These are phyloP conservation scores for Lithospermum erythrorhizon DNA, from an alignment of 257 asterid species.

Conservation along the genomic window DNA sequence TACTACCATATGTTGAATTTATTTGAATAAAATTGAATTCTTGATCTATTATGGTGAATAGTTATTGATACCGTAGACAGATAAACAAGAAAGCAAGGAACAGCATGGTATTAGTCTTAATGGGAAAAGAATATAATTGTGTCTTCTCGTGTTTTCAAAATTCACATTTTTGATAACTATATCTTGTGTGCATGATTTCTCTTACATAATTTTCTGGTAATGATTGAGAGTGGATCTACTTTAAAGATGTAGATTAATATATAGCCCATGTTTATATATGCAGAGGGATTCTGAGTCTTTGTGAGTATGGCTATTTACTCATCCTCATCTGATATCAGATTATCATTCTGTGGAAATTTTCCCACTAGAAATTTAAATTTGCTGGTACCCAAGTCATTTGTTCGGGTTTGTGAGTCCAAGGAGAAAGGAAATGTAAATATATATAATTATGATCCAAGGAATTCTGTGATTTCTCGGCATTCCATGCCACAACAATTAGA, in stretches of 20 bases:
- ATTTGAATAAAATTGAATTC: no score
- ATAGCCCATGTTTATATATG: not conserved
- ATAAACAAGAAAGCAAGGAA: not conserved
- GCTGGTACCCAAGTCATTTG: constrained; percentile 27
- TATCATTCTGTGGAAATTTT: constrained; percentile 34
- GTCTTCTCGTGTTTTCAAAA: not conserved
- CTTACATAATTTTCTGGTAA: not conserved
- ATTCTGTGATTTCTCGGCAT: constrained; percentile 42
- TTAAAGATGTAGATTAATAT: not conserved
- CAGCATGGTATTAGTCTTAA: not conserved
- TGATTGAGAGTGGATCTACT: not conserved
- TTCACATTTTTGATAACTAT: not conserved
- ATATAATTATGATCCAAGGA: constrained; percentile 23
- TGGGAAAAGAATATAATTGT: not conserved
- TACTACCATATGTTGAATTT: not conserved
- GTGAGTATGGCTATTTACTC: constrained; percentile 42
- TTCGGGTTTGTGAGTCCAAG: constrained; percentile 26
- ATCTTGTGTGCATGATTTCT: not conserved
- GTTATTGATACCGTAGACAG: not conserved
- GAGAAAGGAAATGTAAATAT: constrained; percentile 16
- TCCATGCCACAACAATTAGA: constrained; percentile 52
- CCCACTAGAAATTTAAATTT: constrained; percentile 23
- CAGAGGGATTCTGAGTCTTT: constrained; percentile 7
- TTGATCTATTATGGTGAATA: not conserved
- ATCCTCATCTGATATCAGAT: constrained; percentile 41